Percentiles rank a stretch among this genome's conserved stretches.
Conservation (phyloP, 1,284 basidiomycete species). For the Melampsora allii-populina region DNA sequence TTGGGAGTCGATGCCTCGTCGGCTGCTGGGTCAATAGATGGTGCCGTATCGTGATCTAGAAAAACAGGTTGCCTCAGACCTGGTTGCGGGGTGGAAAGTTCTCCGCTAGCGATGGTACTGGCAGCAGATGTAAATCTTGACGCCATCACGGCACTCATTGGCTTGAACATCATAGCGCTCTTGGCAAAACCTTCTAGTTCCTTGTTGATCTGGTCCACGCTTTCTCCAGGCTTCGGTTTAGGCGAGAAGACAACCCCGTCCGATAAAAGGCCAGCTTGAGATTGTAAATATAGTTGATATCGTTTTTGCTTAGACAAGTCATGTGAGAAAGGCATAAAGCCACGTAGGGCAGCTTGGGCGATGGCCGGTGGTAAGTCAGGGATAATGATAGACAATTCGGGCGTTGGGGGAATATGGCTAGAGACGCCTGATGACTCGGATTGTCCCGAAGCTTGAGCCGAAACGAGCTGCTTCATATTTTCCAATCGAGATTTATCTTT, state of each 20-base stretch:
- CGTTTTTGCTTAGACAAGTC: slow-evolving; percentile 77
- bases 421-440: background rate
- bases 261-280: slow-evolving; percentile 59
- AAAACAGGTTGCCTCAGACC: slow-evolving; percentile 70
- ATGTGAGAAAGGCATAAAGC: slow-evolving; percentile 81
- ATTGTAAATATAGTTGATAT: slow-evolving; percentile 75
- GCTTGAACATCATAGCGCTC: slow-evolving; percentile 83
- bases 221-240: slow-evolving; percentile 54
- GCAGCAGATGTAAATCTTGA: slow-evolving; percentile 79
- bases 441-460: slow-evolving; percentile 6
- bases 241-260: slow-evolving; percentile 43
- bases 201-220: slow-evolving; percentile 66
- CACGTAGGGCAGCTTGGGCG: slow-evolving; percentile 78
- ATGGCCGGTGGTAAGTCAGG: slow-evolving; percentile 69
- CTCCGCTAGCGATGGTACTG: slow-evolving; percentile 59
- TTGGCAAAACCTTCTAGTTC: slow-evolving; percentile 84
- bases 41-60: slow-evolving; percentile 54
- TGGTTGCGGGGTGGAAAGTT: slow-evolving; percentile 60
- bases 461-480: slow-evolving; percentile 57
- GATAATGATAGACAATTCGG: slow-evolving; percentile 55
- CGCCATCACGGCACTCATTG: slow-evolving; percentile 87
- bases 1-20: slow-evolving; percentile 45
- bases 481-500: slow-evolving; percentile 83
- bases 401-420: background rate
- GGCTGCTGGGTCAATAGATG: slow-evolving; percentile 46